phyloP scores from a whole-genome alignment of 768 basidiomycete species.

The Boletus subparvulus region DNA sequence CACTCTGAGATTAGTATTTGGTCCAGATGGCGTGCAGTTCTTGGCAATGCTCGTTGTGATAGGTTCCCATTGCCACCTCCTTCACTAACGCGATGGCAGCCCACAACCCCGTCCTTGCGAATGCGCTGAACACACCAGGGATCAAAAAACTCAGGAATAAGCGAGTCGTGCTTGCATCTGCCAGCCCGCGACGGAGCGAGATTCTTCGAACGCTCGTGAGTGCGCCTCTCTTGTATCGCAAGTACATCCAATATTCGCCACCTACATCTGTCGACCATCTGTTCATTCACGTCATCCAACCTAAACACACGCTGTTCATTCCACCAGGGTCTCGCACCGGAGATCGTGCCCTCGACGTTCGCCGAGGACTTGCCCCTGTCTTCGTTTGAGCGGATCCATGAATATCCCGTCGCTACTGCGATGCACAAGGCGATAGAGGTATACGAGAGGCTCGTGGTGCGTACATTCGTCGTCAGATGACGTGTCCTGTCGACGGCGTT shows the following conservation, averaged over 20 bases:
- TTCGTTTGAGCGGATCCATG: slow-evolving; percentile 68
- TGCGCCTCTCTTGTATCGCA: neutral
- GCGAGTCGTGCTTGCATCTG: slow-evolving; percentile 82
- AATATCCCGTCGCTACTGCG: slow-evolving; percentile 76
- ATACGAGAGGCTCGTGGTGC: slow-evolving; percentile 75
- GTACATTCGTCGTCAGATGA: slow-evolving; percentile 15
- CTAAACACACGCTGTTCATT: neutral
- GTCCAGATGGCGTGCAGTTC: neutral
- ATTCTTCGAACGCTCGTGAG: slow-evolving; percentile 77
- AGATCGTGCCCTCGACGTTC: slow-evolving; percentile 76
- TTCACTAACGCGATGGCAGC: slow-evolving; percentile 1
- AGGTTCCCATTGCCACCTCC: neutral
- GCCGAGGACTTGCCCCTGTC: slow-evolving; percentile 69
- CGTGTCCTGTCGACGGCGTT: neutral
- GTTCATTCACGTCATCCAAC: neutral
- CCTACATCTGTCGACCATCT: neutral
- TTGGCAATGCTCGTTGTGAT: neutral
- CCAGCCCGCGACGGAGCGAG: slow-evolving; percentile 80
- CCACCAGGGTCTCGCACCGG: slow-evolving; percentile 59
- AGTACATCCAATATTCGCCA: neutral
- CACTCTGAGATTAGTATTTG: neutral
- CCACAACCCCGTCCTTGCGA: slow-evolving; percentile 56
- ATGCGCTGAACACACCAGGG: slow-evolving; percentile 61
- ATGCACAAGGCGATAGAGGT: slow-evolving; percentile 84
- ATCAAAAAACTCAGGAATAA: slow-evolving; percentile 71